Evolutionary conservation across 352 stramenopile genomes (phyloP), one percentile per base, ranked within the genome.

Genomic region (Phytophthora melonis): DNA sequence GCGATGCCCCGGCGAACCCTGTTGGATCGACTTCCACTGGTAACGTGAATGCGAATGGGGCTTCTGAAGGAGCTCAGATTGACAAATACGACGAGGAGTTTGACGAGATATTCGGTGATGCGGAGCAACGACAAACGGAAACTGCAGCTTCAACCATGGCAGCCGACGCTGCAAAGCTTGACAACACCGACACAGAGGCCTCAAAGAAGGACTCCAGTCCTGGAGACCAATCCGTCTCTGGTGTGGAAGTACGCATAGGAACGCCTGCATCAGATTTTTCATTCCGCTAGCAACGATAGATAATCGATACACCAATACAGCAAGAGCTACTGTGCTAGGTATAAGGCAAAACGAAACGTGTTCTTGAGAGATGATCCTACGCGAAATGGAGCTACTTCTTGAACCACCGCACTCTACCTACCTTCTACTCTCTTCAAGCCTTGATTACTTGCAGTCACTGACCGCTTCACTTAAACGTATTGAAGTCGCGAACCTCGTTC

Each of bases 401-500:
- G 52, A 8, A 11, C 36, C 13, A 56, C 49, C 43, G 45, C 53
- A 47, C 39, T n/a, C 39, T 47, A 47, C 36, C 36, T 67, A 34
- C 58, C 41, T 72, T 68, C 59, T 65, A 61, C 41, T 47, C 54
- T 53, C 53, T 66, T 53, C 23, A n/a, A 36, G 59, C 16, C 39
- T 69, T 55, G 32, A 50, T 30, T 55, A 52, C n/a, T 53, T 21
- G 39, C 18, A 19, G 23, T 54, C 27, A 32, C 27, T 32, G 27
- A 32, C 27, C 52, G 43, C 27, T 57, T 93, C 90, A 98, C 80
- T 98, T 98, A 77, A 98, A 98, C 57, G 95, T 98, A 81, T 99
- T 99, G 79, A 99, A 99, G 78, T 99, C 97, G 49, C 97, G 89
- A 64, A 99, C 98, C 85, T 99, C 97, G 79, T 99, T 99, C 21